Evolutionary conservation across 768 basidiomycete genomes (phyloP).

Genomic region (Candolleomyces aberdarensis): DNA sequence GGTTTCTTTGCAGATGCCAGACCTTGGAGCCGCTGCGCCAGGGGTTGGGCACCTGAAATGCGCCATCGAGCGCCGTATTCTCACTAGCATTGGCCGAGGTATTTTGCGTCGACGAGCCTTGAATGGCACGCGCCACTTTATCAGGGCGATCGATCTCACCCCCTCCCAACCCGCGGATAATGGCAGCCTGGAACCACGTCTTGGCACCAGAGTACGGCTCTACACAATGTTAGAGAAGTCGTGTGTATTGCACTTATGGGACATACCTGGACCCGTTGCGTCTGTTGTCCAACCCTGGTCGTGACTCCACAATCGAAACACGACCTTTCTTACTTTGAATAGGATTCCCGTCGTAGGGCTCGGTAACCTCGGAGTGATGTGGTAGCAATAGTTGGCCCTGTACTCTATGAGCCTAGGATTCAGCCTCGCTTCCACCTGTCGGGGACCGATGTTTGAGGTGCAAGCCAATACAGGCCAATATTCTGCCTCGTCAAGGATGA

Average conservation of each 20-base stretch:
- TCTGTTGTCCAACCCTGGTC: conserved; percentile 34
- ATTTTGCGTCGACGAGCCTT: not conserved
- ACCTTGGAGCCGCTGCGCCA: conserved; percentile 2
- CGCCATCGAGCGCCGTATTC: too few relatives aligned
- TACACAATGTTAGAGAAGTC: conserved; percentile 2
- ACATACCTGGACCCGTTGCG: conserved; percentile 15
- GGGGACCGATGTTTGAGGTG: conserved; percentile 2
- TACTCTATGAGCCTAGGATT: not conserved
- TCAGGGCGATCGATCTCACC: conserved; percentile 1
- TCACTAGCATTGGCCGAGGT: conserved; percentile 6
- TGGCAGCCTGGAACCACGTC: conserved; percentile 31
- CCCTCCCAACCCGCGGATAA: conserved; percentile 17
- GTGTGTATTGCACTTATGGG: not conserved
- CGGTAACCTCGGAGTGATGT: conserved; percentile 12
- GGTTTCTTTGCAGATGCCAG: conserved; percentile 28
- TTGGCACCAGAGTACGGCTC: conserved; percentile 26
- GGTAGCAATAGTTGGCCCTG: conserved; percentile 11
- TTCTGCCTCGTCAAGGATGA: conserved; percentile 15
- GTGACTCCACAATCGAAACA: conserved; percentile 17
- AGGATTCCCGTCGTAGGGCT: not conserved
- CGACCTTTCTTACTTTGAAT: conserved; percentile 14
- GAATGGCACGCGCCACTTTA: not conserved
- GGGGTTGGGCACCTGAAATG: conserved; percentile 10
- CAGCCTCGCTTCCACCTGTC: conserved; percentile 4
- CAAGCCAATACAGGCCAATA: conserved; percentile 14